Evolutionary conservation across 1,284 basidiomycete species (phyloP).

Genomic region (Boletus mariae): DNA sequence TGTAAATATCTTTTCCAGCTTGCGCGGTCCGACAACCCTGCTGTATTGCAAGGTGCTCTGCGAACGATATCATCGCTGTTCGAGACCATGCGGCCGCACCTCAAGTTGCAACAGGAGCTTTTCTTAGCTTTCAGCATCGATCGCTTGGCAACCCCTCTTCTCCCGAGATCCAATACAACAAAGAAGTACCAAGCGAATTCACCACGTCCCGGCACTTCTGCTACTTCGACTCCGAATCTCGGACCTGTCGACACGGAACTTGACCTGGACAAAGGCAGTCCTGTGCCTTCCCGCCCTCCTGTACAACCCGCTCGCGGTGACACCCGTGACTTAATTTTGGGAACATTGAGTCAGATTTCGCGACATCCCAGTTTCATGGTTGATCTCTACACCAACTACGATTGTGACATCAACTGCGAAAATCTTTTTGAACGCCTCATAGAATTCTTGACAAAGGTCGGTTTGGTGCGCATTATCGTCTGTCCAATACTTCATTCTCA

Average conservation of each 20-base stretch:
- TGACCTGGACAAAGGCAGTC: conserved; percentile 48
- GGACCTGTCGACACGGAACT: conserved; percentile 42
- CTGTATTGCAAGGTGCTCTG: conserved; percentile 77
- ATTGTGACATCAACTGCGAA: conserved; percentile 95
- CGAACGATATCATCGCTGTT: conserved; percentile 88
- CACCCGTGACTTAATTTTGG: conserved; percentile 86
- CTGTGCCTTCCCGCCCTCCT: conserved; percentile 54
- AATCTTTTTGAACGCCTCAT: conserved; percentile 93
- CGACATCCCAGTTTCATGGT: conserved; percentile 88
- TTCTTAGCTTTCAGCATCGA: conserved; percentile 94
- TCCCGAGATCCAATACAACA: conserved; percentile 25
- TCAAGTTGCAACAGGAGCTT: conserved; percentile 97
- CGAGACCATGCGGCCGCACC: conserved; percentile 80
- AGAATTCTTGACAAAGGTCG: conserved; percentile 83
- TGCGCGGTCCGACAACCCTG: conserved; percentile 83
- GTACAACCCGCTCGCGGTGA: conserved; percentile 81
- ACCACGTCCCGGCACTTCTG: conserved; percentile 58
- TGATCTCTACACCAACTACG: conserved; percentile 94
- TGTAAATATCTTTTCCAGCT: conserved; percentile 97
- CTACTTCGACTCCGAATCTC: conserved; percentile 43
- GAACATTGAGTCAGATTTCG: conserved; percentile 81
- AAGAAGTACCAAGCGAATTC: conserved; percentile 38
- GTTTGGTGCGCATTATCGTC: background rate
- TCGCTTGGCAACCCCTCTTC: conserved; percentile 65
- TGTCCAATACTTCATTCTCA: conserved; percentile 3